Base-by-base conservation (phyloP, 1,284 basidiomycete species). In the Ustilago xerochloae region DNA sequence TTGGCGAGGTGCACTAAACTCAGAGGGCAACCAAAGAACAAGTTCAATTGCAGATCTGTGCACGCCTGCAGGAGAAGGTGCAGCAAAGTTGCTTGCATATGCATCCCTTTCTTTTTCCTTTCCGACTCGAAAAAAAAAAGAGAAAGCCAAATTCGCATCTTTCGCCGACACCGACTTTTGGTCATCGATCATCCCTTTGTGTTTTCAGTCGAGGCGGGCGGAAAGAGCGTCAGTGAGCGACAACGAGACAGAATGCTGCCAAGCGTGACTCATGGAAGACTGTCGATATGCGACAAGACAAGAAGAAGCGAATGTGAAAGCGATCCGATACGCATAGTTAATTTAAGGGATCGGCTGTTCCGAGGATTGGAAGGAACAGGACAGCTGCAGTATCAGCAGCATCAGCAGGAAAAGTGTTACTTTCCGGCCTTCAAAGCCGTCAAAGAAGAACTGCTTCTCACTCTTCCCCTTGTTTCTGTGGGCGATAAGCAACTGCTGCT, bases 1-100 rank as follows among this genome's bases (percentile, higher is more conserved):
- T n/a, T 39, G 46, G 56, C 47, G 47, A 58, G 56, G 36, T 18
- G 45, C 15, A 29, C 15, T 29, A 15, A 28, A 16, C n/a, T 8
- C 24, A 38, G 20, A 26, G 33, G 20, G 15, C 35, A n/a, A 39
- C 35, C n/a, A 33, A 39, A 57, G 50, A 48, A 64, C 15, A 26
- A 32, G 36, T 29, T 16, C 35, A 48, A 26, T 8, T 43, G 66
- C 60, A 69, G 66, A 69, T 69, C 66, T 58, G 66, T 59, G 66
- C 66, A 63, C 53, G 66, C 66, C 55, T 63, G 66, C 60, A 63
- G 56, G 36, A 53, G 43, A 15, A n/a, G 15, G 48, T 48, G 62
- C 57, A 60, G 41, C 43, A 26, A n/a, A 39, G 38, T 36, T 29
- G 41, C 29, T n/a, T 35, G 22, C 30, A 16, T 22, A 36, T 45